phyloP scores from a whole-genome alignment of 2,329 filamentous ascomycete genomes.

The Epichloe aotearoae region DNA sequence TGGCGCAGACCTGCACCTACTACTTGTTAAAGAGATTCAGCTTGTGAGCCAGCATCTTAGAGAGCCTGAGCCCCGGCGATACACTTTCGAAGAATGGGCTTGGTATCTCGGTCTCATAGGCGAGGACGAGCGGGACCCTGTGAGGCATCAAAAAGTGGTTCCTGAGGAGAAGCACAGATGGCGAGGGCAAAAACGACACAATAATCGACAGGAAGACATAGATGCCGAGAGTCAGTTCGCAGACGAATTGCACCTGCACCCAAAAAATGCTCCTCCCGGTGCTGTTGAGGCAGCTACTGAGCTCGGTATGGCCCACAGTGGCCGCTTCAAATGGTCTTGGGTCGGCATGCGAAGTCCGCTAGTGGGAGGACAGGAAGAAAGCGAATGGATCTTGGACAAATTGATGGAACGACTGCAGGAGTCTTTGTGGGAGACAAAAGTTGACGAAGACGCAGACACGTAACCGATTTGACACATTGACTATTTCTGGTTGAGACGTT shows the following conservation, averaged over 20 bases:
- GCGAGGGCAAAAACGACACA: conserved; percentile 2
- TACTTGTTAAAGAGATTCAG: conserved; percentile 62
- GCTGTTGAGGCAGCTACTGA: conserved; percentile 2
- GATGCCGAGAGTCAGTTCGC: neutral
- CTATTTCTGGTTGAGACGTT: neutral
- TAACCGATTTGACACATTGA: neutral
- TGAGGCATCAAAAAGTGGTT: conserved; percentile 33
- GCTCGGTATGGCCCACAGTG: conserved; percentile 14
- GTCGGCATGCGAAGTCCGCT: conserved; percentile 55
- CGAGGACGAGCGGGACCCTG: conserved; percentile 41
- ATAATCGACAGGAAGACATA: neutral
- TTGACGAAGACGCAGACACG: conserved; percentile 3
- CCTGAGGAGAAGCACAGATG: conserved; percentile 13
- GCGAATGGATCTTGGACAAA: conserved; percentile 59
- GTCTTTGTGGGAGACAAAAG: conserved; percentile 12
- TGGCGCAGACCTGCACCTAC: conserved; percentile 40
- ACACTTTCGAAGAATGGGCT: conserved; percentile 76
- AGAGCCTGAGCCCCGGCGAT: conserved; percentile 45
- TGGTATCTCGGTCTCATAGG: conserved; percentile 71
- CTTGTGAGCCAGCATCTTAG: conserved; percentile 49
- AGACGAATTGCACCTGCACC: neutral
- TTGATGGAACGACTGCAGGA: conserved; percentile 40
- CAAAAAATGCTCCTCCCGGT: neutral
- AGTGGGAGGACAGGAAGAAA: conserved; percentile 54
- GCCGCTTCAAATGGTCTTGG: conserved; percentile 52